Evolutionary conservation across 176 grass and related monocot genomes (phyloP), one percentile per base, ranked within the genome.

Genomic region (Areca catechu): DNA sequence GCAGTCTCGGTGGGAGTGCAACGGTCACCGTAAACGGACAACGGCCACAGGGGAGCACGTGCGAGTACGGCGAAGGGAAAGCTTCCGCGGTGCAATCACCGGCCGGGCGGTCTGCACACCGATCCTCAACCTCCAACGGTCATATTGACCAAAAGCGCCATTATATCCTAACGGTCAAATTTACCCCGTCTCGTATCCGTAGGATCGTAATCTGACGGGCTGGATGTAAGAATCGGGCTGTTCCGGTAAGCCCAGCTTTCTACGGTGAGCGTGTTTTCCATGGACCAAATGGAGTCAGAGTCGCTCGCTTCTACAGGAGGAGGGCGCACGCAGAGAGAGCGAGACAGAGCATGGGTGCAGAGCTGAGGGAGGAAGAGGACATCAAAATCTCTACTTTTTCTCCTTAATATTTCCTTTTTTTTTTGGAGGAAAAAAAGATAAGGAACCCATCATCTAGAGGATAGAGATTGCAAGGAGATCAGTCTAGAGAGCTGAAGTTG

Each of bases 91-190:
- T 58, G 12, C 56, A 4, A 23, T 28, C 56, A 58, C 56, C 74
- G 2, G 16, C 19, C 19, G 25, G 34, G 22, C 52, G 50, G 57
- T 67, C 55, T 62, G 72, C 61, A 57, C 62, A 75, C 43, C 30
- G 22, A 3, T 23, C 56, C 1, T 12, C 34, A 43, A 28, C 1
- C 50, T 16, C 20, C 82, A 97, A 97, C 92, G 92, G 92, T 97
- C 86, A 81, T 80, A 61, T 88, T 77, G 80, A 84, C 86, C 59
- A 14, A 2, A 65, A 6, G 25, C 65, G 23, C 30, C 51, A 16
- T 56, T 20, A 20, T 20, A 5, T 43, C 5, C 52, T 74, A 95
- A 95, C 90, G 90, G 90, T 95, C 86, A 80, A 59, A 81, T 84
- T 85, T 70, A 54, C 65, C 50, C 68, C 57, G 49, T 24, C 17